phyloP scores from a whole-genome alignment of 306 rosid species.

The Phaseolus lunatus region DNA sequence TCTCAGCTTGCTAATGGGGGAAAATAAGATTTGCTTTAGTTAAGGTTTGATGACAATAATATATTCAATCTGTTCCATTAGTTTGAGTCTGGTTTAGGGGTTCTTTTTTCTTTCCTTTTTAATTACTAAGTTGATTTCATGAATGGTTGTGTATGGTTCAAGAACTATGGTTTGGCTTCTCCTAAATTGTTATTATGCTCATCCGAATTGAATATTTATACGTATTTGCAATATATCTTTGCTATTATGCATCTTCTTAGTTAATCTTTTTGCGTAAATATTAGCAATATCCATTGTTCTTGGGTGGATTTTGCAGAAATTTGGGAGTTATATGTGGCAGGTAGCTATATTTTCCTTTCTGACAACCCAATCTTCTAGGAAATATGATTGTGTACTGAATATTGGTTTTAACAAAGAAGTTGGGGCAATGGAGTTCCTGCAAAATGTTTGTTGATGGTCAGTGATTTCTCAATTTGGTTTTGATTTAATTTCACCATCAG shows the following conservation, averaged over 20 bases:
- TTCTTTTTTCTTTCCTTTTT: background rate
- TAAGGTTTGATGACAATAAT: slow-evolving; percentile 36
- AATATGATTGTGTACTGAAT: background rate
- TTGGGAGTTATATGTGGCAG: background rate
- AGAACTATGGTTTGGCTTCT: slow-evolving; percentile 7
- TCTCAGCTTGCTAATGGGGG: background rate
- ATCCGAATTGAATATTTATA: slow-evolving; percentile 9
- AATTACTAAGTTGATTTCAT: background rate
- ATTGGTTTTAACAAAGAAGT: background rate
- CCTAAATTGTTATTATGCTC: slow-evolving; percentile 33
- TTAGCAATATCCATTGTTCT: background rate
- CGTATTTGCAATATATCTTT: background rate
- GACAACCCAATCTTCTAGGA: background rate
- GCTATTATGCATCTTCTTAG: background rate
- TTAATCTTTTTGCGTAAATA: background rate
- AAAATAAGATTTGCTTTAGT: slow-evolving; percentile 14
- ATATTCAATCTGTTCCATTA: background rate
- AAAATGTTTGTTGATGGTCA: slow-evolving; percentile 5
- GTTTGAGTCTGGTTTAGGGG: slow-evolving; percentile 3
- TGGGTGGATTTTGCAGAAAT: background rate
- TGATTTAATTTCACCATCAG: background rate
- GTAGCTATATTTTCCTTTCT: background rate
- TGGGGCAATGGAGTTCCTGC: background rate
- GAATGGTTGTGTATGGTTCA: background rate
- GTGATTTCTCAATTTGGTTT: background rate